Percentiles rank a stretch among this genome's conserved stretches.
phyloP scores from a whole-genome alignment of 2,329 filamentous ascomycete genomes.

The Calonectria pauciramosa region DNA sequence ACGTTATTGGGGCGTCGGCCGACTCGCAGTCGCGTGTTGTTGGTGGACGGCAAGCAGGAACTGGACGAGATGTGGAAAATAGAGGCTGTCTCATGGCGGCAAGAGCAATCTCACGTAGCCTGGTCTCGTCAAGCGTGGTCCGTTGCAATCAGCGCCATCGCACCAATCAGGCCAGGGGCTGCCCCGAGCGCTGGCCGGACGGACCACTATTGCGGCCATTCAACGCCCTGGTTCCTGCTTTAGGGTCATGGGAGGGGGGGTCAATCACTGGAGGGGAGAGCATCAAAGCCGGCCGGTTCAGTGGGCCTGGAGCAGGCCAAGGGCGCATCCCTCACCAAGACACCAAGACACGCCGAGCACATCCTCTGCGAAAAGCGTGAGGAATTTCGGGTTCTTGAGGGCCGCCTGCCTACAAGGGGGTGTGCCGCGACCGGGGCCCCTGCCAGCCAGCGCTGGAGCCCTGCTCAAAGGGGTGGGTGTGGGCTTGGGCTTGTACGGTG shows the following conservation, averaged over 20 bases:
- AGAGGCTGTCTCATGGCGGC: constrained; percentile 40
- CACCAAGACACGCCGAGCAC: constrained; percentile 6
- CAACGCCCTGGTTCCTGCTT: constrained; percentile 37
- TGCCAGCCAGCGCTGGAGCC: constrained; percentile 3
- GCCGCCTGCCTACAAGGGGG: constrained; percentile 12
- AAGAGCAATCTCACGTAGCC: constrained; percentile 45
- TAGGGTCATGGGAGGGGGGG: constrained; percentile 16
- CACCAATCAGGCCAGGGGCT: constrained; percentile 35
- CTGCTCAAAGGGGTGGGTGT: constrained; percentile 21
- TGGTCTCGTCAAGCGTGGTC: constrained; percentile 42
- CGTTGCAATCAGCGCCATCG: constrained; percentile 40
- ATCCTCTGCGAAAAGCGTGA: neutral
- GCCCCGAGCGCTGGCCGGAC: constrained; percentile 29
- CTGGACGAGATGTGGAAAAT: constrained; percentile 27
- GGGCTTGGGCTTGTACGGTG: constrained; percentile 22
- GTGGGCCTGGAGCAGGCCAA: constrained; percentile 11
- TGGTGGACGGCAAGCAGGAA: constrained; percentile 1
- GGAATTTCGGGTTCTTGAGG: constrained; percentile 15
- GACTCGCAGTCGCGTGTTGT: constrained; percentile 18
- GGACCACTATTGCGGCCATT: constrained; percentile 36
- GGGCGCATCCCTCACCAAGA: constrained; percentile 3
- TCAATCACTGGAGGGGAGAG: constrained; percentile 3
- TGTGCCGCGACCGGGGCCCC: constrained; percentile 14
- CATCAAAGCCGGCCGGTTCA: neutral
- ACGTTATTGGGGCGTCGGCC: constrained; percentile 7